Evolutionary conservation across 306 rosid genomes (phyloP).

Genomic region (Trichosanthes truncata): DNA sequence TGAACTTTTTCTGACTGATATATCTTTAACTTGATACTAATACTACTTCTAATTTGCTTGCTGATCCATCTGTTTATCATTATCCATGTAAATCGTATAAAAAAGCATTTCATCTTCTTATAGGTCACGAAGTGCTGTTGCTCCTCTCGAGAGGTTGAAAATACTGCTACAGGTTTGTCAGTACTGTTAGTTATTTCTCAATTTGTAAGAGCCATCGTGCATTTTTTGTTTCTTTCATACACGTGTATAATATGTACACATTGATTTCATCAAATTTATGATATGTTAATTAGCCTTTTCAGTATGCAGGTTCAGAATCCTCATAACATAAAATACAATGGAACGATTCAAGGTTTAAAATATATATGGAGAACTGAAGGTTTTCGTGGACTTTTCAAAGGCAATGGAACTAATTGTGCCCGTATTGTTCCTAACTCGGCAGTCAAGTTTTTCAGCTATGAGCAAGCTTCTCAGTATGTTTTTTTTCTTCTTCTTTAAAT

Average conservation of each 20-base stretch:
- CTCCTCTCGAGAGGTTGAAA: slow-evolving; percentile 89
- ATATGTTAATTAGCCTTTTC: neutral
- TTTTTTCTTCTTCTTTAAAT: neutral
- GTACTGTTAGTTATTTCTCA: slow-evolving; percentile 1
- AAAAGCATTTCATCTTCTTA: neutral
- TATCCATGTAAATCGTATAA: neutral
- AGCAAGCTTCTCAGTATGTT: slow-evolving; percentile 82
- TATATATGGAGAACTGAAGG: slow-evolving; percentile 94
- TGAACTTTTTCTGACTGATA: neutral
- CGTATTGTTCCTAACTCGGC: slow-evolving; percentile 93
- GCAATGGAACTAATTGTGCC: slow-evolving; percentile 94
- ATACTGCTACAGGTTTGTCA: slow-evolving; percentile 75
- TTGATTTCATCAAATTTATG: neutral
- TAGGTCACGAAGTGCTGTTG: slow-evolving; percentile 96
- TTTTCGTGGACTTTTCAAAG: slow-evolving; percentile 82
- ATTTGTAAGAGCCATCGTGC: neutral
- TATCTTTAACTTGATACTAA: neutral
- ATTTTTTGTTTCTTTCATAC: neutral
- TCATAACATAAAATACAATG: slow-evolving; percentile 76
- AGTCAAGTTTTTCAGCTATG: slow-evolving; percentile 94
- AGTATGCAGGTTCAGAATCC: slow-evolving; percentile 78
- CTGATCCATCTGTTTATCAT: neutral
- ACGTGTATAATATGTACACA: neutral
- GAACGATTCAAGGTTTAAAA: slow-evolving; percentile 83
- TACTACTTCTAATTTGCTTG: neutral